Percentiles rank a stretch among this genome's conserved stretches.
These are phyloP conservation scores for Coemansia sp. DNA, from an alignment of 192 early-diverging fungal genomes.

Conservation along the genomic window DNA sequence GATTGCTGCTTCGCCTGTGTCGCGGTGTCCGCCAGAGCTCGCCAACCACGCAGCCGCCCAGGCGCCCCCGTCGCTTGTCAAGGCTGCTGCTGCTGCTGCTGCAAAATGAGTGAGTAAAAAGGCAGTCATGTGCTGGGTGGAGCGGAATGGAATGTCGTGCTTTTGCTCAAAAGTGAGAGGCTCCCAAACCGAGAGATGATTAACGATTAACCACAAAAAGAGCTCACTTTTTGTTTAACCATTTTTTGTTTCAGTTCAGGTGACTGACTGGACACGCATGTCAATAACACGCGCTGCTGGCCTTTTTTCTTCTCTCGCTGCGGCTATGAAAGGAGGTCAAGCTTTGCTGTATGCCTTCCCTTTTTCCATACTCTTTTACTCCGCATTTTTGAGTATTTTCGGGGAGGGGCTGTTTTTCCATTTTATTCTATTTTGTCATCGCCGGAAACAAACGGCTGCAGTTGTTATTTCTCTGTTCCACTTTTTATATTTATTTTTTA, in stretches of 20 bases:
- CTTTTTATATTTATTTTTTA: no score
- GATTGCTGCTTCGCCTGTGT: constrained; percentile 72
- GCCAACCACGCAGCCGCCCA: constrained; percentile 82
- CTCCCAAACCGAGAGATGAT: background rate
- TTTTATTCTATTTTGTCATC: background rate
- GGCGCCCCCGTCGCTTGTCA: constrained; percentile 59
- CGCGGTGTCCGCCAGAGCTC: constrained; percentile 81
- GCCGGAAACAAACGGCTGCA: no score
- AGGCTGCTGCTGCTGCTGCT: constrained; percentile 10
- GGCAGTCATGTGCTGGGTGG: background rate
- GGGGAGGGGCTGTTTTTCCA: background rate
- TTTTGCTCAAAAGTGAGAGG: background rate
- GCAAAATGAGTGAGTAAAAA: background rate
- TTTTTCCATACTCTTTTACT: background rate
- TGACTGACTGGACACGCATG: background rate
- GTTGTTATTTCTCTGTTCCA: no score
- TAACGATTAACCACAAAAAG: background rate
- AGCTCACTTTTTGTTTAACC: background rate
- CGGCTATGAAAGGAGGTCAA: no score
- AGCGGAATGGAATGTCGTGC: background rate
- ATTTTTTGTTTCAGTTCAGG: background rate
- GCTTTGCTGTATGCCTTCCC: no score
- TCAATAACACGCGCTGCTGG: no score
- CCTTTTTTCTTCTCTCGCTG: no score
- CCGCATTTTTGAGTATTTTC: background rate